These are phyloP conservation scores for Candida tetrigidarum DNA, from an alignment of 1,139 yeast genomes.

Conservation along the genomic window DNA sequence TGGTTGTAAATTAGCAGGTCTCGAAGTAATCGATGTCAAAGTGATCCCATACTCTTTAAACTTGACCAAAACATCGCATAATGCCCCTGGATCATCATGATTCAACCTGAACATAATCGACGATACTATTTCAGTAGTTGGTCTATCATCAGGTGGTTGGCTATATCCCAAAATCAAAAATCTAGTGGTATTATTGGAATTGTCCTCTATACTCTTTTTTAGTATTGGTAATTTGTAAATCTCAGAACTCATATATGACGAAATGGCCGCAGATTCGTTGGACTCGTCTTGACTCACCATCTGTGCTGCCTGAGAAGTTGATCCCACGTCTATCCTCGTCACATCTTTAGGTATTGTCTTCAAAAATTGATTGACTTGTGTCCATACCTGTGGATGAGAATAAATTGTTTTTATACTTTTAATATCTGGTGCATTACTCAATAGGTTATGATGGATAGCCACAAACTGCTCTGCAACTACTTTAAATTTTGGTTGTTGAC, in stretches of 20 bases:
- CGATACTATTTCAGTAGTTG: slow-evolving; percentile 35
- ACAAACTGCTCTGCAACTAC: slow-evolving; percentile 84
- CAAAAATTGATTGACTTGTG: slow-evolving; percentile 72
- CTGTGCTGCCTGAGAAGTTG: slow-evolving; percentile 87
- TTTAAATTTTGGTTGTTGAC: slow-evolving; percentile 29
- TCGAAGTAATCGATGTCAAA: slow-evolving; percentile 71
- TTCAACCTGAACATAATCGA: slow-evolving; percentile 69
- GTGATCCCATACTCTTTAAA: slow-evolving; percentile 64
- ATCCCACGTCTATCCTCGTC: slow-evolving; percentile 65
- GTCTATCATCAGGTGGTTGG: slow-evolving; percentile 13
- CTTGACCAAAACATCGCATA: slow-evolving; percentile 65
- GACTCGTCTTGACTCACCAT: slow-evolving; percentile 48
- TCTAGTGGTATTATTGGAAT: slow-evolving; percentile 77
- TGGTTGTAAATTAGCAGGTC: slow-evolving; percentile 65
- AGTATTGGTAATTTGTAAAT: slow-evolving; percentile 65
- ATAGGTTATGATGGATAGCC: slow-evolving; percentile 76
- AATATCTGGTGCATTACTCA: slow-evolving; percentile 52
- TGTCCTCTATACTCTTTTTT: slow-evolving; percentile 66
- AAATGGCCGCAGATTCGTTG: slow-evolving; percentile 49
- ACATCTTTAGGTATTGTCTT: slow-evolving; percentile 37
- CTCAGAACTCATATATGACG: slow-evolving; percentile 62
- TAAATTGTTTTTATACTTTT: slow-evolving; percentile 59
- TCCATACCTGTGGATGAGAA: slow-evolving; percentile 99
- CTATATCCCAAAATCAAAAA: slow-evolving; percentile 65
- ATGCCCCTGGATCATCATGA: slow-evolving; percentile 74